A percentile compares a stretch with the other conserved stretches of the same genome.
Conservation (phyloP, 163 green algal species). For the Scenedesmus sp. region DNA sequence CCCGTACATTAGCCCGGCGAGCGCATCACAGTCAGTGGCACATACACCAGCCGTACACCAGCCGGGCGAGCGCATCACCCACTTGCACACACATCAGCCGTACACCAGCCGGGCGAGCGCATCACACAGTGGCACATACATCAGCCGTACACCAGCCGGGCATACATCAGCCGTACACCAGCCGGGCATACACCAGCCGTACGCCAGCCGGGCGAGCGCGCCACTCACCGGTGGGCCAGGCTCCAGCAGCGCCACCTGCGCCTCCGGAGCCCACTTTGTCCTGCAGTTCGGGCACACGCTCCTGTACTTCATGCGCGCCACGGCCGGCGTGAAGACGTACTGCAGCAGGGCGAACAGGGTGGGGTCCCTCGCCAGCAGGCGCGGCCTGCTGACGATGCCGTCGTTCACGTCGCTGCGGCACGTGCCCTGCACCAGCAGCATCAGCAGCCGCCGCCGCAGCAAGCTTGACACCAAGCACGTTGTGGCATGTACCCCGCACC, state of each 20-base stretch:
- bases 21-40: no score
- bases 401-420: slow-evolving; percentile 5
- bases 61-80: no score
- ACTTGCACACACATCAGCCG: no score
- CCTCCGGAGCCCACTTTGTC: not conserved
- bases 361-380: not conserved
- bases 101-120: no score
- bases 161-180: no score
- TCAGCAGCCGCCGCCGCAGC: not conserved
- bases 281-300: not conserved
- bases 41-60: no score
- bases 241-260: not conserved
- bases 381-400: not conserved
- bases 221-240: not conserved
- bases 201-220: not conserved
- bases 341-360: not conserved
- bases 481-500: no score
- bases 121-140: no score
- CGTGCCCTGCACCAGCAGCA: not conserved
- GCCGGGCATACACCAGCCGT: no score
- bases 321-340: not conserved
- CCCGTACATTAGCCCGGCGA: no score
- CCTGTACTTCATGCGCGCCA: not conserved
- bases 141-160: no score
- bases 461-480: no score